These are phyloP conservation scores for Skeletonema grethae DNA, from an alignment of 108 stramenopile genomes.

Conservation along the genomic window DNA sequence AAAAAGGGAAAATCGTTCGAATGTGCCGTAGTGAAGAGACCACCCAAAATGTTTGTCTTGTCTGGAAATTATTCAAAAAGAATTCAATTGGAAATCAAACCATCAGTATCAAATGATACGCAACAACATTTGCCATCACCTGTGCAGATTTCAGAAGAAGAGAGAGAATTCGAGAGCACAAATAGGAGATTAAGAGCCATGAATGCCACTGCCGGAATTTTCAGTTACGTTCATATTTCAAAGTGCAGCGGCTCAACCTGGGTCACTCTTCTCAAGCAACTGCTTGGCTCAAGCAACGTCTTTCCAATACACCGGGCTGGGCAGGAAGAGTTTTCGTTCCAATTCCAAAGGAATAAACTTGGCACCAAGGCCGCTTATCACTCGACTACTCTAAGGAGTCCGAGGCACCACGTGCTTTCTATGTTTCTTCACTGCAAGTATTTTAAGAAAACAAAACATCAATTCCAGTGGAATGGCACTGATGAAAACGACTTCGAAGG, in stretches of 20 bases:
- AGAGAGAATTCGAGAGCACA: no score
- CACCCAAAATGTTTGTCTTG: no score
- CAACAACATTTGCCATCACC: no score
- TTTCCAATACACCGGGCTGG: constrained; percentile 9
- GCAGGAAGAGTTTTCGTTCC: constrained; percentile 9
- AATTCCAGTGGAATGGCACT: neutral
- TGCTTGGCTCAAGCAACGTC: neutral
- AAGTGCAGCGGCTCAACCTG: constrained; percentile 20
- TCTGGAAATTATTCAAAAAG: no score
- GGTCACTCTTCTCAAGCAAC: constrained; percentile 3
- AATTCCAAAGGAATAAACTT: neutral
- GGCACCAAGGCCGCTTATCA: constrained; percentile 10
- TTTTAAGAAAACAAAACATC: neutral
- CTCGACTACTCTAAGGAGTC: constrained; percentile 8
- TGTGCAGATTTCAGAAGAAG: no score
- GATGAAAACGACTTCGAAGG: constrained; percentile 15
- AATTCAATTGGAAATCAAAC: no score
- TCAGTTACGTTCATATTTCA: constrained; percentile 22
- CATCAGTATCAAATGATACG: no score
- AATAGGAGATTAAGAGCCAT: no score
- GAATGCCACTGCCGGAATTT: neutral
- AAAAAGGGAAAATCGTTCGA: no score
- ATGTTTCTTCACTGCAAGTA: constrained; percentile 20
- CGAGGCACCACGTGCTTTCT: constrained; percentile 22
- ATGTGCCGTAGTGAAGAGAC: no score